A percentile compares a stretch with the other conserved stretches of the same genome.
phyloP scores from a whole-genome alignment of 2,329 filamentous ascomycete genomes.

The Apiospora rasikravindrae region DNA sequence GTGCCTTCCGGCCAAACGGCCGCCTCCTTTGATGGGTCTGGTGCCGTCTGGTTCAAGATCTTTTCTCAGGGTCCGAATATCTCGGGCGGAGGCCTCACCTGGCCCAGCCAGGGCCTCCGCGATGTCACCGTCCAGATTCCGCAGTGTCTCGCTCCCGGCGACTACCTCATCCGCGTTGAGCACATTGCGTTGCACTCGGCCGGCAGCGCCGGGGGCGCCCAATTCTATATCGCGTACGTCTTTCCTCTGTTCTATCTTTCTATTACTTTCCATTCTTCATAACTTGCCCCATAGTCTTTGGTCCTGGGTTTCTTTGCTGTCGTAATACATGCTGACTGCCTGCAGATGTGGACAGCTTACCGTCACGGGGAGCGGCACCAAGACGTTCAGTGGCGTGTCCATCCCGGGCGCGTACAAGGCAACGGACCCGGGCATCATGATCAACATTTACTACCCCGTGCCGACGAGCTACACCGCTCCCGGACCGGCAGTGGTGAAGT shows the following conservation, averaged over 20 bases:
- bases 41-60: constrained; percentile 50
- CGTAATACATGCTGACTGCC: no score
- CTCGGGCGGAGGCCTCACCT: constrained; percentile 42
- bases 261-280: not conserved
- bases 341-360: constrained; percentile 40
- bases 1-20: constrained; percentile 44
- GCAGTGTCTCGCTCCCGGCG: constrained; percentile 50
- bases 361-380: constrained; percentile 49
- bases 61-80: constrained; percentile 48
- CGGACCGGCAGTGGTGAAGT: constrained; percentile 31
- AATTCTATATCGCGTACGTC: constrained; percentile 48
- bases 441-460: constrained; percentile 40
- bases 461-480: constrained; percentile 36
- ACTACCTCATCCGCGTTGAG: constrained; percentile 55
- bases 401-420: constrained; percentile 45
- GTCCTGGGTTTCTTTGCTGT: no score
- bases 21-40: constrained; percentile 44
- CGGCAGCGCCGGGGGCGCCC: constrained; percentile 46
- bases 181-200: constrained; percentile 54
- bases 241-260: not conserved
- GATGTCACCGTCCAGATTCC: constrained; percentile 49
- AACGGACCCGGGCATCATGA: constrained; percentile 39
- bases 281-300: not conserved
- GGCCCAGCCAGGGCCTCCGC: constrained; percentile 46
- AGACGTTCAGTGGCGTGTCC: constrained; percentile 33